phyloP scores from a whole-genome alignment of 345 rosid genomes.

The Ricinus communis region DNA sequence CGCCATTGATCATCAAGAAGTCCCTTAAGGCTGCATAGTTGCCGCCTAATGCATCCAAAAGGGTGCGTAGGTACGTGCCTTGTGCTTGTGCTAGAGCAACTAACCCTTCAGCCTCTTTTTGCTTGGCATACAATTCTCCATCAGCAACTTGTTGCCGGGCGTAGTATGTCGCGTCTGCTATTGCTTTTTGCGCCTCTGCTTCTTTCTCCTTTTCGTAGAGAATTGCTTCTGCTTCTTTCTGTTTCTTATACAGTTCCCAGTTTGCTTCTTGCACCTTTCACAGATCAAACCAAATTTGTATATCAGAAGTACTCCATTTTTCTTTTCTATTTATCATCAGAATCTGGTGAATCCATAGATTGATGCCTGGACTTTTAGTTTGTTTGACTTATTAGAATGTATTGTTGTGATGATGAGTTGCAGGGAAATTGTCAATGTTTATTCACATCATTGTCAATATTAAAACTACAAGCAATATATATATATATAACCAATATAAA shows the following conservation, averaged over 20 bases:
- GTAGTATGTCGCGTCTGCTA: constrained; percentile 55
- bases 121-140: constrained; percentile 44
- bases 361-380: no score
- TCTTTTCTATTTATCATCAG: no score
- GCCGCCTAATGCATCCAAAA: constrained; percentile 51
- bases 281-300: background rate
- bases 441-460: no score
- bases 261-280: constrained; percentile 65
- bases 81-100: constrained; percentile 60
- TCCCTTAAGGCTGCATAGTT: constrained; percentile 57
- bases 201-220: constrained; percentile 54
- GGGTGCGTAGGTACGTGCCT: constrained; percentile 52
- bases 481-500: no score
- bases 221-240: constrained; percentile 61
- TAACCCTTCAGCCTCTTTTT: constrained; percentile 68
- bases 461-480: no score
- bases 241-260: constrained; percentile 65
- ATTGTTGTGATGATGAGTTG: no score
- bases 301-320: no score
- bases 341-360: no score
- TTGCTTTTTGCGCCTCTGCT: constrained; percentile 65
- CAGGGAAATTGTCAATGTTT: no score
- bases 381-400: no score
- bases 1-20: constrained; percentile 58
- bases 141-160: constrained; percentile 43